Evolutionary conservation across 2,329 filamentous ascomycete species (phyloP).

Genomic region (Sclerotinia subarctica): DNA sequence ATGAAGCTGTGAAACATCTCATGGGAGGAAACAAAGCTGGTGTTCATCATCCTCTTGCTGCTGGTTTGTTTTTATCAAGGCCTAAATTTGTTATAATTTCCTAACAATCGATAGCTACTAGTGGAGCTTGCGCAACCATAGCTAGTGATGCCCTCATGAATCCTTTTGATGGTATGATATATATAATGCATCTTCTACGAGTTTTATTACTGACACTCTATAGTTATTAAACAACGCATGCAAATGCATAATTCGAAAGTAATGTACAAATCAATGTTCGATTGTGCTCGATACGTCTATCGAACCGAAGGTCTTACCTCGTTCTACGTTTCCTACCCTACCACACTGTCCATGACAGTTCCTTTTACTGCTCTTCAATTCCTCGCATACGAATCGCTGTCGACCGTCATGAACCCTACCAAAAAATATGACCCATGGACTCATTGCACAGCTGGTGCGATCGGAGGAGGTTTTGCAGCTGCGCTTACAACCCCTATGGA

Average conservation of each 20-base stretch:
- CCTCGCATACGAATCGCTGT: constrained; percentile 95
- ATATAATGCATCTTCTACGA: neutral
- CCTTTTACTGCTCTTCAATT: constrained; percentile 97
- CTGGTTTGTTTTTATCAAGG: constrained; percentile 57
- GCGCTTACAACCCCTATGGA: constrained; percentile 94
- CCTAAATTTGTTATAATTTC: neutral
- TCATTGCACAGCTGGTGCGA: constrained; percentile 86
- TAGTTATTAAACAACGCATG: constrained; percentile 99
- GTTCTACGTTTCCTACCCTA: constrained; percentile 98
- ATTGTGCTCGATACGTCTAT: constrained; percentile 88
- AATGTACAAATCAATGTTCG: constrained; percentile 77
- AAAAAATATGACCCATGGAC: constrained; percentile 88
- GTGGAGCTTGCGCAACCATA: constrained; percentile 92
- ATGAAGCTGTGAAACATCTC: constrained; percentile 93
- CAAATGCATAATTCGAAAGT: constrained; percentile 91
- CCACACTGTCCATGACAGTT: constrained; percentile 96
- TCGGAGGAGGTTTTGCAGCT: constrained; percentile 90
- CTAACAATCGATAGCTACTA: constrained; percentile 64
- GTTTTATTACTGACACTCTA: constrained; percentile 24
- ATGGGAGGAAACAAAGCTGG: constrained; percentile 89
- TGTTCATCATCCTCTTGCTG: constrained; percentile 87
- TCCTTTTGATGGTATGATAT: constrained; percentile 79
- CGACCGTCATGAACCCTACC: constrained; percentile 83
- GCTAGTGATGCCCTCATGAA: constrained; percentile 99
- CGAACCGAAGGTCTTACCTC: constrained; percentile 81